Conservation (phyloP, 2,329 filamentous ascomycete genomes). For the Aspergillus carbonarius region DNA sequence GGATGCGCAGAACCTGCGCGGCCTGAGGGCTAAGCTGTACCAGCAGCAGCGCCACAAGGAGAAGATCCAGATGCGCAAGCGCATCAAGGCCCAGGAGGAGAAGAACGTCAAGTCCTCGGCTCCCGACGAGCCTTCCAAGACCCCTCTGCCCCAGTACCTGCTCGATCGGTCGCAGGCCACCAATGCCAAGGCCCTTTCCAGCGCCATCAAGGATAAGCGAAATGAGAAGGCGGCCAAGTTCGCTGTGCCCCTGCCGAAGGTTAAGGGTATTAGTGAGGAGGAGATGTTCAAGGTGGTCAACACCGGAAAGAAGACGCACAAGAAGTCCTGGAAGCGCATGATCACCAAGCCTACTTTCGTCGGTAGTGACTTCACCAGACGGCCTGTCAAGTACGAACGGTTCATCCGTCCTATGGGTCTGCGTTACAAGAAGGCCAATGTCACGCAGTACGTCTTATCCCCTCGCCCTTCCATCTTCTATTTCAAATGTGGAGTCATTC, state of each 20-base stretch:
- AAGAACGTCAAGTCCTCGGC: constrained; percentile 86
- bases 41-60: constrained; percentile 92
- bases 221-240: constrained; percentile 93
- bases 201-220: constrained; percentile 93
- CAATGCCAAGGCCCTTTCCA: constrained; percentile 72
- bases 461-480: neutral
- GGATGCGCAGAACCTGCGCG: constrained; percentile 89
- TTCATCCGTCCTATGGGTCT: constrained; percentile 77
- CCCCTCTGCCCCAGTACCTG: constrained; percentile 87
- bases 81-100: constrained; percentile 92
- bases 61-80: constrained; percentile 97
- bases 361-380: constrained; percentile 81
- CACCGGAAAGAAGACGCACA: constrained; percentile 89
- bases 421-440: constrained; percentile 75
- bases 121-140: constrained; percentile 70
- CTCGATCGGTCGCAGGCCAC: constrained; percentile 75
- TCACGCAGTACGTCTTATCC: constrained; percentile 47
- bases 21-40: constrained; percentile 87
- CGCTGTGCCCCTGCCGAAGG: constrained; percentile 87
- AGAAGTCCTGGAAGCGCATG: constrained; percentile 69
- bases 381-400: constrained; percentile 74
- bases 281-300: constrained; percentile 98
- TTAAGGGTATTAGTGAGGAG: constrained; percentile 88
- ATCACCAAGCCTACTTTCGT: constrained; percentile 87
- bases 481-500: constrained; percentile 4